phyloP scores from a whole-genome alignment of 2,329 filamentous ascomycete genomes.

The Metarhizium brunneum region DNA sequence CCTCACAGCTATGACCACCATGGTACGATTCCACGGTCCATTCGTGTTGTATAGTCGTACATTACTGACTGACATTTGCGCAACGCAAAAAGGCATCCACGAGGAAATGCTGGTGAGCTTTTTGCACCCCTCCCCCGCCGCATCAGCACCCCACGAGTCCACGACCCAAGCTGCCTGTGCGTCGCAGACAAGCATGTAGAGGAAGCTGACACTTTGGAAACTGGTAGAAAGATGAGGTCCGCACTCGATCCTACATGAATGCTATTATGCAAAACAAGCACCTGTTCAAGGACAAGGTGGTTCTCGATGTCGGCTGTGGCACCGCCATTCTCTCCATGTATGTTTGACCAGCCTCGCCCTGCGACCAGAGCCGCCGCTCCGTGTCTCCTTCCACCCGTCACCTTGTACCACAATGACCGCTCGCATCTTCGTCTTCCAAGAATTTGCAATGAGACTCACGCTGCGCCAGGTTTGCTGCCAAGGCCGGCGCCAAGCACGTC shows the following conservation, averaged over 20 bases:
- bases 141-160: conserved; percentile 7
- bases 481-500: conserved; percentile 94
- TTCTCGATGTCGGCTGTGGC: conserved; percentile 95
- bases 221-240: conserved; percentile 89
- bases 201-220: not conserved
- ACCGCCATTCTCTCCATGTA: conserved; percentile 98
- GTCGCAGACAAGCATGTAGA: conserved; percentile 3
- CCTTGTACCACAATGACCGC: not conserved
- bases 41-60: not conserved
- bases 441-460: conserved; percentile 1
- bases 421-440: no score
- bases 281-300: conserved; percentile 72
- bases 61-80: conserved; percentile 1
- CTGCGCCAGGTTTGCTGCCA: conserved; percentile 79
- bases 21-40: conserved; percentile 44
- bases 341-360: conserved; percentile 21
- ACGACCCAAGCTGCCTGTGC: not conserved
- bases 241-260: conserved; percentile 93
- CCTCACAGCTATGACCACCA: conserved; percentile 84
- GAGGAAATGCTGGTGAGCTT: conserved; percentile 91
- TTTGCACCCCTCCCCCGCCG: conserved; percentile 10
- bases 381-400: not conserved
- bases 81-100: conserved; percentile 62
- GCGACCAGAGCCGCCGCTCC: no score
- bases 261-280: conserved; percentile 96